phyloP scores from a whole-genome alignment of 1,284 basidiomycete species.

The Phellopilus nigrolimitatus region DNA sequence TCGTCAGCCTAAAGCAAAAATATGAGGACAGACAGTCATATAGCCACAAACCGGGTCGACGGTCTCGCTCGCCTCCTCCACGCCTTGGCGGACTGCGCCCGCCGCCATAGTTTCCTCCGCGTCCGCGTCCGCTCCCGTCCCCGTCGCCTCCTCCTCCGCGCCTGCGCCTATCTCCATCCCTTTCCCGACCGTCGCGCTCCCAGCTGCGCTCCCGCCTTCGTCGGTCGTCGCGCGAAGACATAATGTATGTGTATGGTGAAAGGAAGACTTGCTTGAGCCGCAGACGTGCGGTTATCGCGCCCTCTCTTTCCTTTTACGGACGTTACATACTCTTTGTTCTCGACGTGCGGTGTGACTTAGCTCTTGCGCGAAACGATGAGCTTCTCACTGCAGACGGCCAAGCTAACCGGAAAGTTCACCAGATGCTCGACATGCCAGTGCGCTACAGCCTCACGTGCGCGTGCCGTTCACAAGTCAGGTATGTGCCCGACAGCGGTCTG shows the following conservation, averaged over 20 bases:
- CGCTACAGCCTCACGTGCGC: not conserved
- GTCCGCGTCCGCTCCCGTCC: conserved; percentile 30
- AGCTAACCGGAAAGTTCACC: not conserved
- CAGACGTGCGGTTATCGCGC: too few relatives aligned
- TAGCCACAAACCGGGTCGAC: too few relatives aligned
- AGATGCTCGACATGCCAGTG: not conserved
- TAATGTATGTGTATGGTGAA: conserved; percentile 22
- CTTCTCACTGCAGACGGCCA: not conserved
- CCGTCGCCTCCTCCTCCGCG: conserved; percentile 36
- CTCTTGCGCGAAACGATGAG: not conserved
- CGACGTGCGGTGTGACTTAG: not conserved
- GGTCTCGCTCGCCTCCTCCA: too few relatives aligned
- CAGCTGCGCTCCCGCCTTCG: conserved; percentile 62
- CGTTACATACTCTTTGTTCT: not conserved
- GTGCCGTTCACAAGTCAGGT: not conserved
- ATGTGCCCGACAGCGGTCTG: too few relatives aligned
- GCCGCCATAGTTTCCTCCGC: conserved; percentile 37
- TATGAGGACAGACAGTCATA: too few relatives aligned
- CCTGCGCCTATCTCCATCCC: conserved; percentile 31
- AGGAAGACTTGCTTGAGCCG: too few relatives aligned
- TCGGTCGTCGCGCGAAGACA: conserved; percentile 51
- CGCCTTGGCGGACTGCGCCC: too few relatives aligned
- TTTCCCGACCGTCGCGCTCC: conserved; percentile 52
- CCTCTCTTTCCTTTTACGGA: too few relatives aligned
- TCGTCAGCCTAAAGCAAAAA: too few relatives aligned